Conservation (phyloP, 2,329 filamentous ascomycete genomes). For the Sporothrix variecibatus region DNA sequence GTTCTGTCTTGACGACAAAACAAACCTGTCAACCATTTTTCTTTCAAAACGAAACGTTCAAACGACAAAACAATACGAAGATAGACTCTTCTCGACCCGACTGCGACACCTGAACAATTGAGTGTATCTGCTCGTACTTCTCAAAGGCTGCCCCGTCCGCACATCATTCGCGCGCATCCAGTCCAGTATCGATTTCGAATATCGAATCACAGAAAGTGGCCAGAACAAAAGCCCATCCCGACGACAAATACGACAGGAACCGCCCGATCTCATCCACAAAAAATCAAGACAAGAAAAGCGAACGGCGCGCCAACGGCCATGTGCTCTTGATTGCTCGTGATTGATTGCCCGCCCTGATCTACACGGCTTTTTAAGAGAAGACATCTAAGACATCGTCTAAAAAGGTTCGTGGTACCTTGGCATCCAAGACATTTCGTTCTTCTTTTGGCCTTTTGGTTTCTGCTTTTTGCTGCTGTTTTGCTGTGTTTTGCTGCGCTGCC, state of each 20-base stretch:
- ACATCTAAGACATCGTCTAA: conserved; percentile 11
- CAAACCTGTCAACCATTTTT: neutral
- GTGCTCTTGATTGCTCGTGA: conserved; percentile 18
- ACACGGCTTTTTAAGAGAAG: conserved; percentile 12
- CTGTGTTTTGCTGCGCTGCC: neutral
- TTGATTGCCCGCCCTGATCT: conserved; percentile 24
- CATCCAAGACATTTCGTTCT: neutral
- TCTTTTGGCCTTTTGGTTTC: neutral
- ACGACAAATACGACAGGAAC: neutral
- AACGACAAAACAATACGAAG: neutral
- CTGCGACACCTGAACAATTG: neutral
- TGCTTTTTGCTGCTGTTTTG: neutral
- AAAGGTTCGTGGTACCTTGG: conserved; percentile 19
- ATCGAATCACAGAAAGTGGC: neutral
- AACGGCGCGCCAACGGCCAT: neutral
- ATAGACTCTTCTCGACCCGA: conserved; percentile 1
- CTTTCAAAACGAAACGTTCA: neutral
- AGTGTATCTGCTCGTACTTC: neutral
- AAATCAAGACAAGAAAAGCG: neutral
- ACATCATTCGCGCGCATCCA: conserved; percentile 17
- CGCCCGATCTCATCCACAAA: neutral
- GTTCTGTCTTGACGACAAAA: conserved; percentile 10
- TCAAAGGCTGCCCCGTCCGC: neutral
- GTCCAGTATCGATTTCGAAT: neutral
- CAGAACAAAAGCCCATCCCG: neutral